Conservation (phyloP, 805 yeast genomes). For the Kodamaea sagamina region DNA sequence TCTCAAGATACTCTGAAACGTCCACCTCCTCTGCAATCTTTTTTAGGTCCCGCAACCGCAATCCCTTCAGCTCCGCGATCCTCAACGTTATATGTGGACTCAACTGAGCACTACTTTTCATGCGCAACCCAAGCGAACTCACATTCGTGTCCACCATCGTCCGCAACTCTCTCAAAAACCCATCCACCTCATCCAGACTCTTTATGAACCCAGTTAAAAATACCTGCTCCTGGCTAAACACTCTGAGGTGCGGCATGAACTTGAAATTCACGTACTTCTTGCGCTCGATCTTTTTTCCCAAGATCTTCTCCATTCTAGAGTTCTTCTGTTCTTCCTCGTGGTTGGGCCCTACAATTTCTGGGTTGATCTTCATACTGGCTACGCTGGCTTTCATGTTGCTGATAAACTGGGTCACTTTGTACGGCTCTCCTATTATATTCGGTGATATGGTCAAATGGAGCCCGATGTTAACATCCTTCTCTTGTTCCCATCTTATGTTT, state of each 20-base stretch:
- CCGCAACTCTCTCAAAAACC: constrained; percentile 15
- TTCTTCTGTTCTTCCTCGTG: constrained; percentile 3
- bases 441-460: constrained; percentile 22
- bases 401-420: constrained; percentile 11
- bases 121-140: constrained; percentile 9
- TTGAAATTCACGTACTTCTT: constrained; percentile 8
- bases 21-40: constrained; percentile 3
- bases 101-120: background rate
- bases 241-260: constrained; percentile 2
- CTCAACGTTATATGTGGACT: background rate
- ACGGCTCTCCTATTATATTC: constrained; percentile 16
- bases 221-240: constrained; percentile 7
- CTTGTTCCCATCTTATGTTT: background rate
- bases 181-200: constrained; percentile 1
- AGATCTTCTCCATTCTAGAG: constrained; percentile 5
- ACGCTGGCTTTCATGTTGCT: constrained; percentile 13
- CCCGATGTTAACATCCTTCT: constrained; percentile 7
- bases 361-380: constrained; percentile 1
- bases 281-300: constrained; percentile 5
- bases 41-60: background rate
- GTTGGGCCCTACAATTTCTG: constrained; percentile 6
- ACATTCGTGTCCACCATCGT: constrained; percentile 15
- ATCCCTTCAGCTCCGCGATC: background rate
- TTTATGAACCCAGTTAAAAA: constrained; percentile 18
- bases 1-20: constrained; percentile 7